These are phyloP conservation scores for Trypanosoma lewisi DNA, from an alignment of 208 protist genomes.

Conservation along the genomic window DNA sequence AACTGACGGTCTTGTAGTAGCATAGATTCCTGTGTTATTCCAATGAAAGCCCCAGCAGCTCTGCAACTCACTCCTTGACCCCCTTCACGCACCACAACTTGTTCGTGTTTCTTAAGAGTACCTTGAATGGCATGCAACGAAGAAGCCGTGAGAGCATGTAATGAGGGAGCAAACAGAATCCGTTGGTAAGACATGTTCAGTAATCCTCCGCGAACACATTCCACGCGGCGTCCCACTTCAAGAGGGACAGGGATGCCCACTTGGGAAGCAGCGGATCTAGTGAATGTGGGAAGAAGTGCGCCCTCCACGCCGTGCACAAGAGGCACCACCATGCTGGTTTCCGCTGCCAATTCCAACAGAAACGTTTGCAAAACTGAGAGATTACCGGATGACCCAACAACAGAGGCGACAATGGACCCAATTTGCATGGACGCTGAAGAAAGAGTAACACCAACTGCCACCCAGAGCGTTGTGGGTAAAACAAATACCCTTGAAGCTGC, in stretches of 20 bases:
- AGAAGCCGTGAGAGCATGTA: slow-evolving; percentile 13
- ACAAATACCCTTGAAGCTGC: slow-evolving; percentile 13
- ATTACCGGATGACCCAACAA: slow-evolving; percentile 12
- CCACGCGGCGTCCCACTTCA: slow-evolving; percentile 10
- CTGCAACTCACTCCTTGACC: slow-evolving; percentile 48
- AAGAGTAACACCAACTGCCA: slow-evolving; percentile 13
- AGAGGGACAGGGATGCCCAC: slow-evolving; percentile 7
- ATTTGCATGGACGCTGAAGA: slow-evolving; percentile 1
- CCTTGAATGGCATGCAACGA: slow-evolving; percentile 18
- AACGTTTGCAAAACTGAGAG: slow-evolving; percentile 17
- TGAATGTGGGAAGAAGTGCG: slow-evolving; percentile 22
- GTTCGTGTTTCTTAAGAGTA: slow-evolving; percentile 13
- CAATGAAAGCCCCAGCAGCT: slow-evolving; percentile 37
- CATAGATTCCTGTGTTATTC: slow-evolving; percentile 31
- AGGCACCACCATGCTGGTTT: slow-evolving; percentile 21
- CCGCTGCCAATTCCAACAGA: slow-evolving; percentile 15
- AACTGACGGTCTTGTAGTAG: slow-evolving; percentile 37
- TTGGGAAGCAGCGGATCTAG: slow-evolving; percentile 11
- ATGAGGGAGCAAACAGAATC: slow-evolving; percentile 20
- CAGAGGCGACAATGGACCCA: slow-evolving; percentile 8
- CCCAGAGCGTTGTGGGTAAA: slow-evolving; percentile 24
- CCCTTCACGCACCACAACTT: slow-evolving; percentile 60
- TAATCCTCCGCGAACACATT: slow-evolving; percentile 24
- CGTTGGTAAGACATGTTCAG: slow-evolving; percentile 22
- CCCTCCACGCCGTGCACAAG: slow-evolving; percentile 20